These are phyloP conservation scores for Platanthera guangdongensis DNA, from an alignment of 106 monocot genomes.

Conservation along the genomic window DNA sequence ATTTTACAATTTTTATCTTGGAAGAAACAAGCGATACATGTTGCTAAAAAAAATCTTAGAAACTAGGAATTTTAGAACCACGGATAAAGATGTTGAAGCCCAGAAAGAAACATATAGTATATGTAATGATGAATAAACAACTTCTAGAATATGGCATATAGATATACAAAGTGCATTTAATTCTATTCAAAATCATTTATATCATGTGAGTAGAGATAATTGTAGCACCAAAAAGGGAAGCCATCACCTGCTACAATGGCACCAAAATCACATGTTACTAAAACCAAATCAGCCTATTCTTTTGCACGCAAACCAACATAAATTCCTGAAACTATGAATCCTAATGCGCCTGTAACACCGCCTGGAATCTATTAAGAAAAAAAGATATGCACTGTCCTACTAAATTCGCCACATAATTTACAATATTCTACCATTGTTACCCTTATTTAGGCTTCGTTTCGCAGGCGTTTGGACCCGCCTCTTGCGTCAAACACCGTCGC, in stretches of 20 bases:
- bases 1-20: no score
- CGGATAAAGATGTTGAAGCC: no score
- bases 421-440: no score
- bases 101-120: background rate
- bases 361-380: constrained; percentile 48
- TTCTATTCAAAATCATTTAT: background rate
- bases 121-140: background rate
- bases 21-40: no score
- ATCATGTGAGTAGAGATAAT: background rate
- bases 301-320: constrained; percentile 74
- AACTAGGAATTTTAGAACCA: background rate
- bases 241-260: constrained; percentile 63
- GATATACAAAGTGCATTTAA: background rate
- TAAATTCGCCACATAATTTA: background rate
- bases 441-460: no score
- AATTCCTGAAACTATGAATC: constrained; percentile 84
- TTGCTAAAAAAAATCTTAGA: background rate
- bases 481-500: no score
- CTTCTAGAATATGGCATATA: background rate
- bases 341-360: constrained; percentile 84
- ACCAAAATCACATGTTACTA: constrained; percentile 87
- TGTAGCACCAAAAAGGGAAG: background rate
- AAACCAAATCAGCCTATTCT: constrained; percentile 79
- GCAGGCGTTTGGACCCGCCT: no score
- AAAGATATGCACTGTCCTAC: background rate